A percentile compares a stretch with the other conserved stretches of the same genome.
Evolutionary conservation across 176 grass and related monocot genomes (phyloP).

Genomic region (Triticum monococcum): DNA sequence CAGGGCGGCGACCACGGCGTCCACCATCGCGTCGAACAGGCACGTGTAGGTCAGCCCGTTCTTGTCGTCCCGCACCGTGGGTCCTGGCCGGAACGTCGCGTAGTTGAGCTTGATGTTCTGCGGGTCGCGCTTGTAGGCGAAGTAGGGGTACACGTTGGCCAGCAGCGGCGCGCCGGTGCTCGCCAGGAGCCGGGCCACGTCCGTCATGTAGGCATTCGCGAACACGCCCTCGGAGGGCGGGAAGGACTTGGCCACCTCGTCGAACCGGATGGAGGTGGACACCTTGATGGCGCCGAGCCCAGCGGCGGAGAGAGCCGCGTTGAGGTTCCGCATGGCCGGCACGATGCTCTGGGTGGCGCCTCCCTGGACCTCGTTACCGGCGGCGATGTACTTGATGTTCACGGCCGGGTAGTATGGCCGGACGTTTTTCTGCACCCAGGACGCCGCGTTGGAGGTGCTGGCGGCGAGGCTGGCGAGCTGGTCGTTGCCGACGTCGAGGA

Average conservation of each 20-base stretch:
- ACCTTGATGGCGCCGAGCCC: conserved; percentile 46
- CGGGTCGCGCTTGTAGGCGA: conserved; percentile 33
- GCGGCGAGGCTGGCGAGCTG: conserved; percentile 12
- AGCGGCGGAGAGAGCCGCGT: background rate
- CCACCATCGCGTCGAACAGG: conserved; percentile 70
- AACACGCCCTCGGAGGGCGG: conserved; percentile 47
- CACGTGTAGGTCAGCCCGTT: conserved; percentile 38
- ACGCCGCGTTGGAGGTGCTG: background rate
- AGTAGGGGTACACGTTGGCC: conserved; percentile 65
- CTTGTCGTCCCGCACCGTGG: conserved; percentile 26
- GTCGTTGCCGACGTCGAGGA: conserved; percentile 35
- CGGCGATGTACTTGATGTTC: conserved; percentile 39
- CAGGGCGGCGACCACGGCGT: conserved; percentile 42
- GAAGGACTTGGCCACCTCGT: background rate
- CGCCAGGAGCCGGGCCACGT: conserved; percentile 43
- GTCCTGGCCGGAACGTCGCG: conserved; percentile 50
- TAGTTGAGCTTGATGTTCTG: conserved; percentile 30
- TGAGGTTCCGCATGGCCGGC: conserved; percentile 55
- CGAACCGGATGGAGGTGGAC: conserved; percentile 35
- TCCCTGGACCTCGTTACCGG: conserved; percentile 59
- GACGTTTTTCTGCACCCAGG: conserved; percentile 46
- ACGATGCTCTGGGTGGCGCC: conserved; percentile 12
- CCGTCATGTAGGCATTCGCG: conserved; percentile 7
- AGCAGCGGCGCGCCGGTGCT: conserved; percentile 44
- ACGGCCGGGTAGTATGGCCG: conserved; percentile 29